Evolutionary conservation across 768 basidiomycete species (phyloP), one percentile per base, ranked within the genome.

Genomic region (Tephrocybe sp.): DNA sequence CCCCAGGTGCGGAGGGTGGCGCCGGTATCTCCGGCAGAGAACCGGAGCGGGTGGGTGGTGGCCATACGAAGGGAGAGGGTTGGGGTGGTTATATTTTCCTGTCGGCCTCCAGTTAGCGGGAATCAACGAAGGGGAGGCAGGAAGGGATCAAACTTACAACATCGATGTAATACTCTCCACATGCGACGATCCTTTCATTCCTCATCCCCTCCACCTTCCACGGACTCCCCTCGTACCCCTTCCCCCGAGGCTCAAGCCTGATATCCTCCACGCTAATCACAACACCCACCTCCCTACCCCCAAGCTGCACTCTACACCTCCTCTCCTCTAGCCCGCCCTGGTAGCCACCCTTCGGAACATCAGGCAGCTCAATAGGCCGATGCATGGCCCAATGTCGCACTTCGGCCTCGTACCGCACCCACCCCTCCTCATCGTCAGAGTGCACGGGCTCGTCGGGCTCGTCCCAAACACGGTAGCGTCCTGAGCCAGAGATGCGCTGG

Each of bases 181-280:
- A 76, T 1, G 78, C 78, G 0, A 73, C 73, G 34, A 82, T 74
- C 5, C 73, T 66, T 54, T 82, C 79, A 47, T 76, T 77, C 48
- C 69, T 60, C 77, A 79, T 79, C 28, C 79, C 79, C 58, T 76
- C 75, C 15, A 78, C 77, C 38, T 74, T 75, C 78, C 79, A 82
- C 12, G 60, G 60, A 9, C 68, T 63, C 1, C 68, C 74, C 4
- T 58, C 47, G 57, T 67, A 73, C 8, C 43, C 42, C 6, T 69
- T 64, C 5, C 60, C 63, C 16, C 64, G 65, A 9, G 74, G 72
- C 47, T 62, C 55, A 13, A 80, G 64, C 9, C 60, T 53, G 11
- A 72, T 70, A 30, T 79, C 72, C 1, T 66, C 68, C 1, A 75
- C 65, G 12, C 67, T 62, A 9, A 76, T 62, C 13, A 81, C 61